phyloP scores from a whole-genome alignment of 148 eudicot genomes.

The Arctostaphylos glauca region DNA sequence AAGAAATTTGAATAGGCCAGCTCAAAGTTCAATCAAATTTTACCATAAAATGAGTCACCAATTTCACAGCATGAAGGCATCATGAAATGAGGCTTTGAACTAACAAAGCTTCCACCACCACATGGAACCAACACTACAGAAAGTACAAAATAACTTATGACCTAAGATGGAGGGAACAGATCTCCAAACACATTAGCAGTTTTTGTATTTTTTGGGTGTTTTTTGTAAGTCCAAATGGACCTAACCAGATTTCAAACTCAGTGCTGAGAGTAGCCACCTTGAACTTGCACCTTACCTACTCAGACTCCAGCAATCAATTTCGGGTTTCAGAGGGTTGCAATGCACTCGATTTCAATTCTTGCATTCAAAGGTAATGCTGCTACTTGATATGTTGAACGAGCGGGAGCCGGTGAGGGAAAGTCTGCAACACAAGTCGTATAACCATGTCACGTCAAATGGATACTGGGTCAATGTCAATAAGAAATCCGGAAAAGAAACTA shows the following conservation, averaged over 20 bases:
- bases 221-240: background rate
- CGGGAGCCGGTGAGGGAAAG: constrained; percentile 84
- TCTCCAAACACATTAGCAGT: background rate
- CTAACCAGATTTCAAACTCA: constrained; percentile 6
- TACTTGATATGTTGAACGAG: constrained; percentile 92
- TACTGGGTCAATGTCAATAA: background rate
- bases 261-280: background rate
- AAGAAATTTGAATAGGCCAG: background rate
- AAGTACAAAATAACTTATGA: no score
- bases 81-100: background rate
- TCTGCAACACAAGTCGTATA: constrained; percentile 47
- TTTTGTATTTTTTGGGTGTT: background rate
- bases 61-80: background rate
- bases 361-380: constrained; percentile 91
- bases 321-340: constrained; percentile 52
- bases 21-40: background rate
- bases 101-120: background rate
- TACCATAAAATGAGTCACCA: background rate
- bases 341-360: constrained; percentile 87
- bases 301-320: background rate
- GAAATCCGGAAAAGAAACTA: no score
- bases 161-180: no score
- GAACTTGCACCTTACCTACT: background rate
- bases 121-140: no score
- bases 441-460: background rate